These are phyloP conservation scores for Aspergillus vadensis DNA, from an alignment of 2,329 filamentous ascomycete species.

Conservation along the genomic window DNA sequence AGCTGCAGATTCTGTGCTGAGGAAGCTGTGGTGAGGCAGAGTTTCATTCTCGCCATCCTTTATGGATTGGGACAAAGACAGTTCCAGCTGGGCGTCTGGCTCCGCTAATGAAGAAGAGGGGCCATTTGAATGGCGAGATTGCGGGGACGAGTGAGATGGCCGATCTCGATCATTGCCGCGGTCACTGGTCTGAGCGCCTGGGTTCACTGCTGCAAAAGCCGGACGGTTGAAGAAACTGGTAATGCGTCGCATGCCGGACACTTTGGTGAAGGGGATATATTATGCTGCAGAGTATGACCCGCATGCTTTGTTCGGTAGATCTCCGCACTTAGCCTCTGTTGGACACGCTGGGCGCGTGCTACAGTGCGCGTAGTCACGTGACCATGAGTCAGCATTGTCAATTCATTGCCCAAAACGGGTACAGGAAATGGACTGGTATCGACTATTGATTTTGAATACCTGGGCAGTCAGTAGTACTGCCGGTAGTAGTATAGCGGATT, in stretches of 20 bases:
- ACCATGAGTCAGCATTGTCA: background rate
- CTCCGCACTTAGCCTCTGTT: constrained; percentile 7
- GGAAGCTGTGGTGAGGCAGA: constrained; percentile 20
- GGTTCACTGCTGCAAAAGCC: constrained; percentile 19
- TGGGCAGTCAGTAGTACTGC: background rate
- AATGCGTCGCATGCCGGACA: constrained; percentile 39
- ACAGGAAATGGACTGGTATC: background rate
- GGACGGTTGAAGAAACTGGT: constrained; percentile 52
- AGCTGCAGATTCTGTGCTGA: constrained; percentile 12
- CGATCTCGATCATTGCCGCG: constrained; percentile 19
- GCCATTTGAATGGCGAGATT: constrained; percentile 22
- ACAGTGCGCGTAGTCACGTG: constrained; percentile 26
- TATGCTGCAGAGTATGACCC: constrained; percentile 8
- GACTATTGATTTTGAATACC: constrained; percentile 3
- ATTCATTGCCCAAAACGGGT: background rate
- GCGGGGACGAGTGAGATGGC: constrained; percentile 30
- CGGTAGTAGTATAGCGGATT: background rate
- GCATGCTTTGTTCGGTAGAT: constrained; percentile 12
- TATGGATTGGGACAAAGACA: constrained; percentile 18
- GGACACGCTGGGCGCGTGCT: constrained; percentile 17
- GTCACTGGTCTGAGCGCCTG: constrained; percentile 5
- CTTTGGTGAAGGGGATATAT: constrained; percentile 1
- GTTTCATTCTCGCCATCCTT: constrained; percentile 12
- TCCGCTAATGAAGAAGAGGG: constrained; percentile 20
- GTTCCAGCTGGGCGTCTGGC: constrained; percentile 18